Conservation (phyloP, 768 basidiomycete species). For the Dendrothele bispora region DNA sequence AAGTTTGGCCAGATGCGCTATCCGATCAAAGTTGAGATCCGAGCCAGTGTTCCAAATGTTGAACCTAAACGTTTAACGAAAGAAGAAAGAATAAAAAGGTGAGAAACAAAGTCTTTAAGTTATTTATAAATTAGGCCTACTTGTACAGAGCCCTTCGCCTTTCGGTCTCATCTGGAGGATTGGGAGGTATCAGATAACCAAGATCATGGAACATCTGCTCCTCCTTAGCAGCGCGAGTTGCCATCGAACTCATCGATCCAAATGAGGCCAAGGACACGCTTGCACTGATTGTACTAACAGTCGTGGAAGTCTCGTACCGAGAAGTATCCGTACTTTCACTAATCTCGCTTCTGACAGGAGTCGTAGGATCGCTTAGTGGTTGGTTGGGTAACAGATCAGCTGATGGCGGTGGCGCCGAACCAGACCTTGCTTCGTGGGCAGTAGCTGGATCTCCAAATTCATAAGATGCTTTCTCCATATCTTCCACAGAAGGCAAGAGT, state of each 20-base stretch:
- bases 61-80: slow-evolving; percentile 67
- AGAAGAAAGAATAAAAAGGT: slow-evolving; percentile 9
- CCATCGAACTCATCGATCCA: not conserved
- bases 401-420: too few relatives aligned
- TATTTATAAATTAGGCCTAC: slow-evolving; percentile 35
- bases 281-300: not conserved
- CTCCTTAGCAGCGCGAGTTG: slow-evolving; percentile 59
- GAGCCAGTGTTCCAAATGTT: slow-evolving; percentile 86
- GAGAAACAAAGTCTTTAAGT: not conserved
- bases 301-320: not conserved
- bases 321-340: too few relatives aligned
- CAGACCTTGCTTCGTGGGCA: not conserved
- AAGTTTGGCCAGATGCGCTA: slow-evolving; percentile 88
- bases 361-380: too few relatives aligned
- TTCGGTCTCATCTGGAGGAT: slow-evolving; percentile 82
- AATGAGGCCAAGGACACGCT: not conserved
- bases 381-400: not conserved
- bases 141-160: slow-evolving; percentile 84
- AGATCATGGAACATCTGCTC: slow-evolving; percentile 64
- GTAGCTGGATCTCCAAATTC: not conserved
- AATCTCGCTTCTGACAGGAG: too few relatives aligned
- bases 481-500: not conserved
- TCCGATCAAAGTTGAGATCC: slow-evolving; percentile 91
- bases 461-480: not conserved
- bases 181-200: slow-evolving; percentile 77